Evolutionary conservation across 83 land plant species (phyloP), one percentile per base, ranked within the genome.

Genomic region (Picea mariana): DNA sequence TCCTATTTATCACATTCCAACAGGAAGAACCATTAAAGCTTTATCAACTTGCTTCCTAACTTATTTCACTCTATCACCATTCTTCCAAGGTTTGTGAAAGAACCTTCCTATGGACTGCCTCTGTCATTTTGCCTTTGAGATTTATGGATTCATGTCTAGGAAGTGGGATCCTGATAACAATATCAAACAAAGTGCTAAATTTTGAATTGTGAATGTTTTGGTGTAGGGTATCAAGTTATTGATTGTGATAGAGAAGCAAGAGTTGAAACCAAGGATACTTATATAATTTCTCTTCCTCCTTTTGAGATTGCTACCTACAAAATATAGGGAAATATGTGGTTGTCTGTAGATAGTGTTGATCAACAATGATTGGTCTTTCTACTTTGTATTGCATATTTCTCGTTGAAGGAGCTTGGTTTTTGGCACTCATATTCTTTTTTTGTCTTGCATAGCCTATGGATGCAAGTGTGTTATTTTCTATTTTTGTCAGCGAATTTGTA

Each of bases 401-500:
- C 95, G 96, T 84, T 94, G 75, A 92, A 90, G 87, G 91, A 92
- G 58, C 84, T 92, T 1, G 75, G 87, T 59, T 88, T 92, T 67
- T 86, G 85, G 49, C 96, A 92, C 81, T 93, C 34, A 34, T 34
- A 34, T 34, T 34, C 34, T 34, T 34, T 34, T 34, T 34, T 34
- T 34, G 34, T 34, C 34, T 34, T 34, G 34, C 34, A 34, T 34
- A 34, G 34, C 34, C 34, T 34, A 34, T 1, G 2, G 2, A 34
- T 34, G 34, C 34, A 34, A 34, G 34, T 34, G 34, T 34, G 34
- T 34, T 34, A 34, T 34, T 34, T 34, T 34, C 34, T 34, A 34
- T 34, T 34, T 34, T 34, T 34, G 34, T 34, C 34, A 34, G 34
- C 34, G 34, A 34, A 34, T 34, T 34, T 34, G 34, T 34, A 34